A percentile compares a stretch with the other conserved stretches of the same genome.
phyloP scores from a whole-genome alignment of 1,284 basidiomycete species.

The Ceraceosorus guamensis region DNA sequence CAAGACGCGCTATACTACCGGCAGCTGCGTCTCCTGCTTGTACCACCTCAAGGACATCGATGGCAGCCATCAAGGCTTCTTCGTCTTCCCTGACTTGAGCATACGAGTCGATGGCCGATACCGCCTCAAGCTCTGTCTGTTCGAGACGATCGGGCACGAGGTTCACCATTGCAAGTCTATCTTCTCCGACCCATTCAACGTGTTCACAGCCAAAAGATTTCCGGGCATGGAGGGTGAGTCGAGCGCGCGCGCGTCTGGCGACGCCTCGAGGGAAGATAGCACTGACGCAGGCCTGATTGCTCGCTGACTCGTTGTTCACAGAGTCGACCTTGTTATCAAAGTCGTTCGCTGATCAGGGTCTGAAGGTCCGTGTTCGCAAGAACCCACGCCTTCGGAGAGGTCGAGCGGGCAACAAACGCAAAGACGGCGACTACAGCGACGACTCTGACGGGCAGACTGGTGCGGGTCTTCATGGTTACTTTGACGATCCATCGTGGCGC shows the following conservation, averaged over 20 bases:
- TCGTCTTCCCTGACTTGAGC: constrained; percentile 50
- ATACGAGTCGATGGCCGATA: constrained; percentile 74
- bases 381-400: constrained; percentile 26
- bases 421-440: constrained; percentile 2
- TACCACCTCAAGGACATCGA: constrained; percentile 91
- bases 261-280: no score
- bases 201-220: constrained; percentile 41
- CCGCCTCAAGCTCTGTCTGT: constrained; percentile 70
- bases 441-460: constrained; percentile 1
- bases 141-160: constrained; percentile 73
- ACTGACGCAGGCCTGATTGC: background rate
- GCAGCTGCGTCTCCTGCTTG: constrained; percentile 81
- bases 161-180: constrained; percentile 44
- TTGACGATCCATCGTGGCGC: no score
- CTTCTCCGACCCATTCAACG: constrained; percentile 39
- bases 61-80: constrained; percentile 62
- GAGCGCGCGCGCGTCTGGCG: no score
- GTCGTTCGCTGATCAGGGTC: constrained; percentile 40
- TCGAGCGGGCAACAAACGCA: background rate
- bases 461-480: no score
- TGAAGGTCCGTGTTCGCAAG: constrained; percentile 45
- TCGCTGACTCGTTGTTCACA: background rate
- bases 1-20: constrained; percentile 79
- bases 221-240: constrained; percentile 34
- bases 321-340: constrained; percentile 38